Conservation (phyloP, 2,329 filamentous ascomycete species). For the Rutstroemia sp. region DNA sequence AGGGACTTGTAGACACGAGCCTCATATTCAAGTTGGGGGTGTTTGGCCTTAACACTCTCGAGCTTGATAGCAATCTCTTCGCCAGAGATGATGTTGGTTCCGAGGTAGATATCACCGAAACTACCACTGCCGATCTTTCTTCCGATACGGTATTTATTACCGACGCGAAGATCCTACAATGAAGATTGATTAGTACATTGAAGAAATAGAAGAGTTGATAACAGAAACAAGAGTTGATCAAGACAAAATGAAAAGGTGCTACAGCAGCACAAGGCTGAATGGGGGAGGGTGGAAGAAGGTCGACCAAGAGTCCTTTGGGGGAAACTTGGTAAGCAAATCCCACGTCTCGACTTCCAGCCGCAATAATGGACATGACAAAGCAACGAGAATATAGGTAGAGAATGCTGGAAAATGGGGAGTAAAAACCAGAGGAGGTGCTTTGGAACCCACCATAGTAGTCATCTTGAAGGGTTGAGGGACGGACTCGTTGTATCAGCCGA, state of each 20-base stretch:
- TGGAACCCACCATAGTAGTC: conserved; percentile 53
- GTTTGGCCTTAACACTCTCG: conserved; percentile 46
- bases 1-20: background rate
- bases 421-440: conserved; percentile 31
- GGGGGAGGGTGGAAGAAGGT: background rate
- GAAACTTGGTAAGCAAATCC: background rate
- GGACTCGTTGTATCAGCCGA: conserved; percentile 30
- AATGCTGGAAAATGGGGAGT: conserved; percentile 33
- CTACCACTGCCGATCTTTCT: conserved; percentile 99
- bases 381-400: conserved; percentile 26
- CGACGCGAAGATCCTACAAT: conserved; percentile 99
- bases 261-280: conserved; percentile 23
- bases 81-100: conserved; percentile 96
- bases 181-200: conserved; percentile 36
- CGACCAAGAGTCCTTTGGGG: too few species aligned
- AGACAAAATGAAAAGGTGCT: conserved; percentile 6
- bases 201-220: conserved; percentile 12
- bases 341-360: conserved; percentile 2
- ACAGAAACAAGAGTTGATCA: conserved; percentile 7
- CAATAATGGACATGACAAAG: conserved; percentile 11
- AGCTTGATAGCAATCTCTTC: conserved; percentile 99
- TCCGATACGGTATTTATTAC: conserved; percentile 95
- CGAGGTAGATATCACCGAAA: conserved; percentile 97
- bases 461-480: conserved; percentile 37
- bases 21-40: background rate